Evolutionary conservation across 352 stramenopile genomes (phyloP), one percentile per base, ranked within the genome.

Genomic region (Globisporangium echinulatum): DNA sequence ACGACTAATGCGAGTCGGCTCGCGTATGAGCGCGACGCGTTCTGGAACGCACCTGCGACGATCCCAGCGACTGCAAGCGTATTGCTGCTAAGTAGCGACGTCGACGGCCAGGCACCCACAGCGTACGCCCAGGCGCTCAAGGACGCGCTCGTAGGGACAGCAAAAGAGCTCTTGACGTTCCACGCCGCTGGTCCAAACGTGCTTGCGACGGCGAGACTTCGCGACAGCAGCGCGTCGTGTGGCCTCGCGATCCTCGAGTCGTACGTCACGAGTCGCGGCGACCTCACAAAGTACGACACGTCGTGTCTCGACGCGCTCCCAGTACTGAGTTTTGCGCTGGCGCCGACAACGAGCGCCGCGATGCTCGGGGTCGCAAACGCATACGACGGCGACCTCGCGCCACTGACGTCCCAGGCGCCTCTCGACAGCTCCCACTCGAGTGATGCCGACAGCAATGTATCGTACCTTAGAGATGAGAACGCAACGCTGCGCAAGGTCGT

Each of bases 201-300:
- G 15, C 59, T 87, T 0, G 58, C 66, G 15, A 72, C 49, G n/a
- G 63, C 70, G 15, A 36, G 67, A 14, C 25, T 33, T 33, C 49
- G 74, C 10, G 64, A 68, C 1, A 72, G 74, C 49, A 69, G 74
- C 5, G 73, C 62, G 7, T 74, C 70, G 0, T 92, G 80, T 40
- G 69, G 66, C 5, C 67, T 79, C 36, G 63, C 52, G 38, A 72
- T 92, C 8, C 58, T 92, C 44, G 75, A 71, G n/a, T 89, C 80
- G 13, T 90, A 82, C 44, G 60, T 89, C 8, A 60, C 65, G 14
- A 70, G 52, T 40, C 63, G 63, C 38, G 79, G 79, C 19, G 61
- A 85, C 49, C 50, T 92, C 5, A 66, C 49, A n/a, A 58, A 51
- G 7, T 74, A 79, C 54, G 77, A 92, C 54, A 70, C 76, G 15